These are phyloP conservation scores for Orbilia ellipsospora DNA, from an alignment of 2,329 filamentous ascomycete genomes.

Conservation along the genomic window DNA sequence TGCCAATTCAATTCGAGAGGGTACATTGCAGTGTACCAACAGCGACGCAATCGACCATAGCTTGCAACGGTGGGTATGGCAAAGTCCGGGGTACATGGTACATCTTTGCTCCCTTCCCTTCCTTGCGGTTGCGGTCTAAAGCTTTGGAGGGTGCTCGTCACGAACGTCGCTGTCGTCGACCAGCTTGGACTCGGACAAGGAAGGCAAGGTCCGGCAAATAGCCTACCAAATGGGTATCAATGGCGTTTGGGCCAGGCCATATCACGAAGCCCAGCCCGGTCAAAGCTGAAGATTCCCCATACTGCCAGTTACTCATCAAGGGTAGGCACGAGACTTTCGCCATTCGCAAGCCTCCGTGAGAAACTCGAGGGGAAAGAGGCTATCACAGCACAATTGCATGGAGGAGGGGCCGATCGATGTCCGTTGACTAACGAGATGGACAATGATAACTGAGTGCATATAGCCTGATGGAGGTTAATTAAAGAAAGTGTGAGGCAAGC, in stretches of 20 bases:
- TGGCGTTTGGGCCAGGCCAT: constrained; percentile 7
- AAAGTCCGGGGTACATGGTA: constrained; percentile 10
- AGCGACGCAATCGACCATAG: no score
- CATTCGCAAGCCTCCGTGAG: constrained; percentile 2
- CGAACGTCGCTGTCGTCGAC: not conserved
- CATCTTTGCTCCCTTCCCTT: not conserved
- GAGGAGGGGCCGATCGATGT: constrained; percentile 14
- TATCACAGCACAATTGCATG: not conserved
- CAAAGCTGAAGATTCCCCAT: constrained; percentile 10
- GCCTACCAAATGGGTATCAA: constrained; percentile 12
- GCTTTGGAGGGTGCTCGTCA: constrained; percentile 1
- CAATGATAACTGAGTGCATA: constrained; percentile 13
- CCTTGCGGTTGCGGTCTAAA: not conserved
- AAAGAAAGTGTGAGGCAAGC: constrained; percentile 4
- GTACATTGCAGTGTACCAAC: not conserved
- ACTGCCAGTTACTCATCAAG: not conserved
- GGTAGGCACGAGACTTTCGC: constrained; percentile 20
- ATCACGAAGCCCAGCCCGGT: constrained; percentile 6
- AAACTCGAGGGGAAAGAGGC: not conserved
- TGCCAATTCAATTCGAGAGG: not conserved
- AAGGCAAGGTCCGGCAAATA: constrained; percentile 21
- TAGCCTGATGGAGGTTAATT: constrained; percentile 31
- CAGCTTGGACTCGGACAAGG: not conserved
- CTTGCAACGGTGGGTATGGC: no score
- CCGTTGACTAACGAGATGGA: constrained; percentile 8